Evolutionary conservation across 768 basidiomycete genomes (phyloP), one percentile per base, ranked within the genome.

Genomic region (Lentinula detonsa): DNA sequence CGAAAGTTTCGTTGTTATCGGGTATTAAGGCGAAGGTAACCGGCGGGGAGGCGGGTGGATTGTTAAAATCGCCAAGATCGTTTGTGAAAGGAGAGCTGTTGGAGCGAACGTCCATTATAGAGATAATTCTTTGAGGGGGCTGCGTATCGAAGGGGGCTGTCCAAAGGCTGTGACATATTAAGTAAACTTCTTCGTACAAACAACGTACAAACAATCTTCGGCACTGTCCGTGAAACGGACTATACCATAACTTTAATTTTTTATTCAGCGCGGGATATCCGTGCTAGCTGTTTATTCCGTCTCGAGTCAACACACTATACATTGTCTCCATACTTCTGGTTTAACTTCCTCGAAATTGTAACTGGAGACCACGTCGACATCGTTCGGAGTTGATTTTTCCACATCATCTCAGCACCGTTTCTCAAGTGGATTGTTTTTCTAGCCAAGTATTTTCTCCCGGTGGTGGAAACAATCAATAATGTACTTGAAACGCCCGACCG

Each of bases 11-110:
- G 40, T 56, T 23, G 54, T 23, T n/a, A 49, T 60, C 59, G 59
- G 59, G 33, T n/a, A 60, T 49, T 9, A 60, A 35, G 9, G 39
- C 59, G 23, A 60, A 60, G 16, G 59, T 60, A 7, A 60, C 59
- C n/a, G 57, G 57, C 45, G 57, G 57, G 5, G 57, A 59, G 40
- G 55, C 18, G 21, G 55, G 55, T 10, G 7, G 23, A 15, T 56
- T 56, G 53, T 54, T 5, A 16, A 56, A 56, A 43, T 56, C 55
- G 28, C 7, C 40, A 28, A 56, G 55, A 56, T 56, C 55, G 53
- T 51, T 13, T 33, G 33, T 33, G 50, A 51, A 51, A 51, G 37
- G 53, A 23, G 53, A 54, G 37, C 37, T 18, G 55, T 43, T 40
- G 11, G 53, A 39, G 10, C 21, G 55, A 56, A 43, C 39, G 55